These are phyloP conservation scores for Termitomyces sp. DNA, from an alignment of 768 basidiomycete species.

Conservation along the genomic window DNA sequence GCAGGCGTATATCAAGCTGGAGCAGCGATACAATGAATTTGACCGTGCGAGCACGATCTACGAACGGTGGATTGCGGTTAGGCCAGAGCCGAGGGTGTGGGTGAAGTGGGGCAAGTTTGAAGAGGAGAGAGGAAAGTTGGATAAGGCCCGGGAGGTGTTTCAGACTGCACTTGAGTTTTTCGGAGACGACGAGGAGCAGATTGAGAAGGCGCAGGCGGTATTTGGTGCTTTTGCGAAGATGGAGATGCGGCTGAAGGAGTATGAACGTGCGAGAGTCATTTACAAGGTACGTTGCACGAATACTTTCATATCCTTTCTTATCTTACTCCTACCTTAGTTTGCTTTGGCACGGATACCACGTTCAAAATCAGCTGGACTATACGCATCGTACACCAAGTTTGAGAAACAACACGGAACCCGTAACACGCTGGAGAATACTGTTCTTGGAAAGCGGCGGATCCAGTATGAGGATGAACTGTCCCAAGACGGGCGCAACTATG, in stretches of 20 bases:
- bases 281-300: slow-evolving; percentile 67
- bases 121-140: slow-evolving; percentile 67
- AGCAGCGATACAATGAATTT: slow-evolving; percentile 86
- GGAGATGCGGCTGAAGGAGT: slow-evolving; percentile 96
- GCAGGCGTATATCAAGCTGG: slow-evolving; percentile 99
- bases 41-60: slow-evolving; percentile 92
- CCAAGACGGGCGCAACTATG: slow-evolving; percentile 92
- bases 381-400: slow-evolving; percentile 93
- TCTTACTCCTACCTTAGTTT: slow-evolving; percentile 49
- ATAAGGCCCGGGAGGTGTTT: slow-evolving; percentile 83
- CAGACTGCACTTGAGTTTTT: slow-evolving; percentile 89
- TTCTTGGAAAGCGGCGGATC: slow-evolving; percentile 95
- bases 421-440: slow-evolving; percentile 84
- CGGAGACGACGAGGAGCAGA: slow-evolving; percentile 82
- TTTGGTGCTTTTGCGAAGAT: slow-evolving; percentile 94
- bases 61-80: slow-evolving; percentile 81
- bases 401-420: slow-evolving; percentile 97
- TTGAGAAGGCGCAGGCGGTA: slow-evolving; percentile 96
- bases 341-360: slow-evolving; percentile 90
- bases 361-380: slow-evolving; percentile 83
- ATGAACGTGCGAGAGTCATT: slow-evolving; percentile 92
- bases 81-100: slow-evolving; percentile 76
- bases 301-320: not conserved
- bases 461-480: slow-evolving; percentile 96
- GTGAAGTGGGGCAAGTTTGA: slow-evolving; percentile 87